A percentile compares a stretch with the other conserved stretches of the same genome.
These are phyloP conservation scores for Aspergillus sp. DNA, from an alignment of 2,329 filamentous ascomycete genomes.

Conservation along the genomic window DNA sequence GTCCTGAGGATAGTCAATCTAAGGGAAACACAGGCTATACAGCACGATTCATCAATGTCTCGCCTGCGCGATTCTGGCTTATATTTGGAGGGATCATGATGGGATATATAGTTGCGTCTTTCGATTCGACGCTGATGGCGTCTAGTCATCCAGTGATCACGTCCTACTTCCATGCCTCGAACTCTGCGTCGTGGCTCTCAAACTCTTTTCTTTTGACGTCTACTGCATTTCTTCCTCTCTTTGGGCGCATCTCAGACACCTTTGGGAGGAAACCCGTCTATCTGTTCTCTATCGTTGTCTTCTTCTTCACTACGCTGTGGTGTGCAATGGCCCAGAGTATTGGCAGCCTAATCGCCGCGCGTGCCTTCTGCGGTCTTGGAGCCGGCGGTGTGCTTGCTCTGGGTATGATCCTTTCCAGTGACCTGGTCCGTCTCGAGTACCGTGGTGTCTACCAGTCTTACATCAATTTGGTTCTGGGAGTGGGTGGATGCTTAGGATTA, in stretches of 20 bases:
- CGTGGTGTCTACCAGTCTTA: slow-evolving; percentile 39
- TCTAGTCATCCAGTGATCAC: slow-evolving; percentile 75
- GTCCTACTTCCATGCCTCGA: slow-evolving; percentile 69
- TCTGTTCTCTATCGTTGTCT: slow-evolving; percentile 55
- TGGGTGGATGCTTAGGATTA: slow-evolving; percentile 32
- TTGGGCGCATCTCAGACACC: slow-evolving; percentile 67
- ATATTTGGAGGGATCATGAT: slow-evolving; percentile 55
- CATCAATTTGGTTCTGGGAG: slow-evolving; percentile 32
- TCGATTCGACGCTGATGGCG: slow-evolving; percentile 76
- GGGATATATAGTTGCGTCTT: slow-evolving; percentile 53
- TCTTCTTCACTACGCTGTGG: slow-evolving; percentile 60
- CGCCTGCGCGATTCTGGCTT: slow-evolving; percentile 50
- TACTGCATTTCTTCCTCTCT: slow-evolving; percentile 67
- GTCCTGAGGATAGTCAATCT: slow-evolving; percentile 3
- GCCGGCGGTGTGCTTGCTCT: slow-evolving; percentile 67
- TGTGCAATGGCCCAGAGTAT: slow-evolving; percentile 65
- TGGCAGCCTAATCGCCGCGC: slow-evolving; percentile 61
- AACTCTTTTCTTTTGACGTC: slow-evolving; percentile 72
- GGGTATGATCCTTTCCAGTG: slow-evolving; percentile 54
- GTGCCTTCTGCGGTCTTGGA: slow-evolving; percentile 65
- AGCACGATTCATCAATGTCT: slow-evolving; percentile 32
- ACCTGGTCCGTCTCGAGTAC: slow-evolving; percentile 67
- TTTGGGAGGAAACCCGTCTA: slow-evolving; percentile 64
- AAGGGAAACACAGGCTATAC: slow-evolving; percentile 17
- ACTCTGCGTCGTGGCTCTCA: slow-evolving; percentile 75